Conservation (phyloP, 2,329 filamentous ascomycete genomes). For the Blastomyces emzantsi region DNA sequence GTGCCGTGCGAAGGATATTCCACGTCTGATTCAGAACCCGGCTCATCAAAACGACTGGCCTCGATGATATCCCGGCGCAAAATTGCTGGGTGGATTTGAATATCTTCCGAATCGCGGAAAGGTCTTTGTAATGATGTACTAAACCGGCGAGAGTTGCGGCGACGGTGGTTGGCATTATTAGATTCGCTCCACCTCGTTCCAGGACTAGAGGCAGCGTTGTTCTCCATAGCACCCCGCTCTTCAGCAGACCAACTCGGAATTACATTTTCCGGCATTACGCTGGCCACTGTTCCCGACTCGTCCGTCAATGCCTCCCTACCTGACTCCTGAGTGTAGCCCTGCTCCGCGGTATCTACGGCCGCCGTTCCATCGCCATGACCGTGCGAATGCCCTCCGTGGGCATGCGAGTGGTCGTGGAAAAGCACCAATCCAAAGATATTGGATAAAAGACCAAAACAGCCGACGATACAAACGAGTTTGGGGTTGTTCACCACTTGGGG, state of each 20-base stretch:
- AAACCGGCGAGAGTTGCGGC: constrained; percentile 27
- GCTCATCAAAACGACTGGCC: constrained; percentile 56
- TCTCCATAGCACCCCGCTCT: constrained; percentile 10
- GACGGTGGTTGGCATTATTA: constrained; percentile 16
- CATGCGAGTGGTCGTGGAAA: constrained; percentile 85
- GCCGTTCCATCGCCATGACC: constrained; percentile 46
- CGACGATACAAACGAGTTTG: constrained; percentile 79
- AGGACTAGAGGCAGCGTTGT: background rate
- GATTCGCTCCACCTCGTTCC: background rate
- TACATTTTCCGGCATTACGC: constrained; percentile 55
- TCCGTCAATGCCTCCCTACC: constrained; percentile 40
- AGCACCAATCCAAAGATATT: constrained; percentile 85
- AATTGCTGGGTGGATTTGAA: constrained; percentile 79
- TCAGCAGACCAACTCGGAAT: background rate
- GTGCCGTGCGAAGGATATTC: constrained; percentile 45
- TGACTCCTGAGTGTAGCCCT: constrained; percentile 33
- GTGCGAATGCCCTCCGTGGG: constrained; percentile 32
- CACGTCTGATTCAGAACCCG: constrained; percentile 46
- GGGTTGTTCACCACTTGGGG: constrained; percentile 81
- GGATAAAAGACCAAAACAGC: constrained; percentile 72
- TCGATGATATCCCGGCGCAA: constrained; percentile 90
- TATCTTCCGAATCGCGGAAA: constrained; percentile 53
- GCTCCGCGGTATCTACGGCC: constrained; percentile 28
- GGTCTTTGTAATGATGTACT: constrained; percentile 49
- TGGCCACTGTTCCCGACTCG: constrained; percentile 50